These are phyloP conservation scores for Aspergillus ustus DNA, from an alignment of 2,329 filamentous ascomycete species.

Conservation along the genomic window DNA sequence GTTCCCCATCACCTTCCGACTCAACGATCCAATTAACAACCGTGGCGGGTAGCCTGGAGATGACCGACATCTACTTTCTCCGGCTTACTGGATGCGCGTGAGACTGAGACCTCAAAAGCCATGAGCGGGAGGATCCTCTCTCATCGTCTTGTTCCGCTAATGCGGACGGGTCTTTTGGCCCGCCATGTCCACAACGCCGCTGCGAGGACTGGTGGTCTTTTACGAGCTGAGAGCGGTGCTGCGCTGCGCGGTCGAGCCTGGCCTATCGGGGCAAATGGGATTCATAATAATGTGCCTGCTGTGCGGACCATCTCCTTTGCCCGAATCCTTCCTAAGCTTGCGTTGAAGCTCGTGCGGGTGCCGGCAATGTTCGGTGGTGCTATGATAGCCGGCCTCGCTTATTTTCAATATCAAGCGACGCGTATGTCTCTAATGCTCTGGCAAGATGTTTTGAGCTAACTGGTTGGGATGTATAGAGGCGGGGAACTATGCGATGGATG, in stretches of 20 bases:
- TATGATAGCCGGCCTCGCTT: slow-evolving; percentile 83
- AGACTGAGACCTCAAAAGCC: slow-evolving; percentile 45
- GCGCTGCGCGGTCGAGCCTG: slow-evolving; percentile 69
- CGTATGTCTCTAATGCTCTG: slow-evolving; percentile 59
- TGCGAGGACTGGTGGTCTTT: slow-evolving; percentile 69
- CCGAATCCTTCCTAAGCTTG: slow-evolving; percentile 77
- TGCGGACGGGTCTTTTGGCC: slow-evolving; percentile 63
- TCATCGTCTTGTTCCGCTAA: slow-evolving; percentile 70
- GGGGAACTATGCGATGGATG: slow-evolving; percentile 75
- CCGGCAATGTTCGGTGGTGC: slow-evolving; percentile 91
- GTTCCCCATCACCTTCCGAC: slow-evolving; percentile 9
- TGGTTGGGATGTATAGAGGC: slow-evolving; percentile 58
- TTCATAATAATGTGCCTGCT: slow-evolving; percentile 81
- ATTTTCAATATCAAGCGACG: slow-evolving; percentile 93
- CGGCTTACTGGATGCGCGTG: slow-evolving; percentile 37
- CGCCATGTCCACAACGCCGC: slow-evolving; percentile 67
- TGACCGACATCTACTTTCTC: slow-evolving; percentile 21
- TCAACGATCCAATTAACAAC: slow-evolving; percentile 15
- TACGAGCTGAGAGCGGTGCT: slow-evolving; percentile 67
- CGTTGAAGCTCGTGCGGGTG: slow-evolving; percentile 84
- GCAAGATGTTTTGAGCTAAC: slow-evolving; percentile 11
- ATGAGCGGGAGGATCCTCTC: slow-evolving; percentile 79
- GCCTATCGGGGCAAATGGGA: slow-evolving; percentile 76
- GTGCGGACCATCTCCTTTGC: slow-evolving; percentile 69
- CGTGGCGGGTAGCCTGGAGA: slow-evolving; percentile 27